A percentile compares a stretch with the other conserved stretches of the same genome.
Conservation (phyloP, 306 rosid species). For the Lotus japonicus region DNA sequence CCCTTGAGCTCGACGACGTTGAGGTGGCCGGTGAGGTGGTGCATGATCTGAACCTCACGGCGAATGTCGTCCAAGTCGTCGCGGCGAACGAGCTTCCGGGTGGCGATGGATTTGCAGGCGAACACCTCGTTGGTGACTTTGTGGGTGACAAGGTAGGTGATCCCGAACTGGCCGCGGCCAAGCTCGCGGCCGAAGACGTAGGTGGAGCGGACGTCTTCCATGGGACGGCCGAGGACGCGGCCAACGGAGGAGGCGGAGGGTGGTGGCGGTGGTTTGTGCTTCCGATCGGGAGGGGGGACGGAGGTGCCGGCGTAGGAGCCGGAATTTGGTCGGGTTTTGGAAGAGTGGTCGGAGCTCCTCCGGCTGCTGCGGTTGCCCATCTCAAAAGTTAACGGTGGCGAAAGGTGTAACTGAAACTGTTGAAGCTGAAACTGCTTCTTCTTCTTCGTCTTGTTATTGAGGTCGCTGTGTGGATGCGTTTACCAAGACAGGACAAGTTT, state of each 20-base stretch:
- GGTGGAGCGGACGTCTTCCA: slow-evolving; percentile 67
- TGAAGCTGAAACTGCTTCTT: background rate
- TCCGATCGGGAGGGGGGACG: slow-evolving; percentile 10
- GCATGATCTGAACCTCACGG: slow-evolving; percentile 99
- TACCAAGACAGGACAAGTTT: no score
- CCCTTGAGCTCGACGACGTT: slow-evolving; percentile 88
- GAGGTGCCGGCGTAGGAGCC: slow-evolving; percentile 21
- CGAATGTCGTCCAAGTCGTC: slow-evolving; percentile 85
- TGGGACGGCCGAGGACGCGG: slow-evolving; percentile 76
- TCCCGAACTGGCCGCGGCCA: slow-evolving; percentile 96
- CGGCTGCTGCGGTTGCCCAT: slow-evolving; percentile 51
- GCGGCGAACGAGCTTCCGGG: slow-evolving; percentile 57
- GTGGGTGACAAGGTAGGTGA: slow-evolving; percentile 74
- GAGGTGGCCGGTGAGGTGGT: slow-evolving; percentile 93
- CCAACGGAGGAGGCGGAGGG: slow-evolving; percentile 26
- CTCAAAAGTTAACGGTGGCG: background rate
- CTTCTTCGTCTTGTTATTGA: background rate
- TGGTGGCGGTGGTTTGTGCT: background rate
- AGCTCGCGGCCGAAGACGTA: slow-evolving; percentile 86
- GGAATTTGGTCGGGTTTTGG: background rate
- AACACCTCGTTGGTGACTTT: slow-evolving; percentile 56
- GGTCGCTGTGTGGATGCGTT: background rate
- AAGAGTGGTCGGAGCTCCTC: slow-evolving; percentile 15
- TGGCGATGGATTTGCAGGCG: slow-evolving; percentile 92
- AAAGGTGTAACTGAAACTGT: background rate